Percentiles rank a stretch among this genome's conserved stretches.
Evolutionary conservation across 2,329 filamentous ascomycete species (phyloP).

Genomic region (Aspergillus terreus): DNA sequence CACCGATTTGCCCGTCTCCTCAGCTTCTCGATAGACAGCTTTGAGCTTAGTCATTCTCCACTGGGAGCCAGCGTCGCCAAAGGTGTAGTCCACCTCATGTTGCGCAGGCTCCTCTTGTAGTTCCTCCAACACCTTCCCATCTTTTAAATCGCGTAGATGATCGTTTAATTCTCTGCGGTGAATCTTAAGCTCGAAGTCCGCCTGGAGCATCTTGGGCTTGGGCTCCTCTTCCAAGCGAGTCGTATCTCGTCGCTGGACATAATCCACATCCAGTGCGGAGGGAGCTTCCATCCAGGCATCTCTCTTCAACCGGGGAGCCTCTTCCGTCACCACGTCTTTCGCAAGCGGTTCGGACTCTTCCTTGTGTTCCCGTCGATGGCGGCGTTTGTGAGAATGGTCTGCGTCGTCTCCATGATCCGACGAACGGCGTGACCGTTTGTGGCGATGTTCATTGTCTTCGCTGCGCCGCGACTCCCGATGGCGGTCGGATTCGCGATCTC

Average conservation of each 20-base stretch:
- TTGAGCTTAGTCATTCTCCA: conserved; percentile 97
- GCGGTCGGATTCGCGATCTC: conserved; percentile 31
- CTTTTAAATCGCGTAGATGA: conserved; percentile 60
- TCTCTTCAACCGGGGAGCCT: conserved; percentile 53
- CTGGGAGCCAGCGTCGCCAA: conserved; percentile 83
- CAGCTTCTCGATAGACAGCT: conserved; percentile 73
- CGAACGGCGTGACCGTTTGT: conserved; percentile 62
- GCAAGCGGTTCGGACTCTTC: conserved; percentile 42
- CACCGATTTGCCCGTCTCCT: conserved; percentile 66
- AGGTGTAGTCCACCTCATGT: conserved; percentile 71
- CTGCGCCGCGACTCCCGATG: conserved; percentile 40
- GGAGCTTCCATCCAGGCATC: conserved; percentile 96
- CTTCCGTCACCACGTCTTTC: conserved; percentile 39
- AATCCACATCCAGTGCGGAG: conserved; percentile 77
- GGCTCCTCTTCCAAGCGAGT: conserved; percentile 48
- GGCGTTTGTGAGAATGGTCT: conserved; percentile 47
- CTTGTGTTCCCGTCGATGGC: conserved; percentile 35
- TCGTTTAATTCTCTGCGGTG: conserved; percentile 79
- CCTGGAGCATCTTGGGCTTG: conserved; percentile 40
- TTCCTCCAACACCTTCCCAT: conserved; percentile 53
- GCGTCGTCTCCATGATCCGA: conserved; percentile 50
- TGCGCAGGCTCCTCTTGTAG: conserved; percentile 52
- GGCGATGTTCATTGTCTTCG: conserved; percentile 55
- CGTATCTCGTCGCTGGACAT: conserved; percentile 60
- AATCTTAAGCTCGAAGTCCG: conserved; percentile 66